Percentiles rank a stretch among this genome's conserved stretches.
These are phyloP conservation scores for Pelargonium exstipulatum DNA, from an alignment of 441 rosid species.

Conservation along the genomic window DNA sequence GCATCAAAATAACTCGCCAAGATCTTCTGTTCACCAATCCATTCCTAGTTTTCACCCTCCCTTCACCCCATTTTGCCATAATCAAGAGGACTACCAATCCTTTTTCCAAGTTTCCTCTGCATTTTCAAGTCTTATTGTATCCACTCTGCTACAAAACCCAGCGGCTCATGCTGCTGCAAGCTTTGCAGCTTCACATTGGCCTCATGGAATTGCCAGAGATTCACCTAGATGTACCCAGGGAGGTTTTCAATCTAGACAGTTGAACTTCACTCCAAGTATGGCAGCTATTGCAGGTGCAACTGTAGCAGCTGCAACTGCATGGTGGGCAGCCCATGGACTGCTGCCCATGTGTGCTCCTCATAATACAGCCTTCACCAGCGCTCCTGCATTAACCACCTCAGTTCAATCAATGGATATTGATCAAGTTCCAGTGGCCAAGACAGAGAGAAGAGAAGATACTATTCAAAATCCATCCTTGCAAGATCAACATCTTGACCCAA, in stretches of 20 bases:
- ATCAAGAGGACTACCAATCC: slow-evolving; percentile 62
- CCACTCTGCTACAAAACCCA: slow-evolving; percentile 81
- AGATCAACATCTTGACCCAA: slow-evolving; percentile 36
- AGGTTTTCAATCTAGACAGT: slow-evolving; percentile 36
- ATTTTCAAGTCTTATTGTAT: slow-evolving; percentile 72
- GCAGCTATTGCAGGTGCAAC: slow-evolving; percentile 82
- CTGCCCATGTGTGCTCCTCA: slow-evolving; percentile 72
- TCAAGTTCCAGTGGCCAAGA: slow-evolving; percentile 29
- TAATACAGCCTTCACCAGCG: slow-evolving; percentile 47
- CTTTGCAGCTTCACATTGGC: slow-evolving; percentile 79
- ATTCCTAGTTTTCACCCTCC: slow-evolving; percentile 53
- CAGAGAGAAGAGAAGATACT: slow-evolving; percentile 26
- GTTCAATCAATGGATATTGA: slow-evolving; percentile 38
- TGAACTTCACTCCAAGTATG: slow-evolving; percentile 55
- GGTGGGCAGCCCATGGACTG: slow-evolving; percentile 97
- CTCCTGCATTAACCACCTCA: slow-evolving; percentile 39
- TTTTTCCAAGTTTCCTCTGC: slow-evolving; percentile 68
- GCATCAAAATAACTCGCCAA: slow-evolving; percentile 34
- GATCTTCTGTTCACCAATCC: slow-evolving; percentile 38
- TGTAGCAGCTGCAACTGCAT: slow-evolving; percentile 92
- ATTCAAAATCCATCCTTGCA: slow-evolving; percentile 35
- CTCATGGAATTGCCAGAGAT: slow-evolving; percentile 52
- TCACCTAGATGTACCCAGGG: slow-evolving; percentile 46
- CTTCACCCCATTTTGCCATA: slow-evolving; percentile 36
- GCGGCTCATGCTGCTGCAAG: slow-evolving; percentile 89